These are phyloP conservation scores for Auriscalpium orientale DNA, from an alignment of 768 basidiomycete genomes.

Conservation along the genomic window DNA sequence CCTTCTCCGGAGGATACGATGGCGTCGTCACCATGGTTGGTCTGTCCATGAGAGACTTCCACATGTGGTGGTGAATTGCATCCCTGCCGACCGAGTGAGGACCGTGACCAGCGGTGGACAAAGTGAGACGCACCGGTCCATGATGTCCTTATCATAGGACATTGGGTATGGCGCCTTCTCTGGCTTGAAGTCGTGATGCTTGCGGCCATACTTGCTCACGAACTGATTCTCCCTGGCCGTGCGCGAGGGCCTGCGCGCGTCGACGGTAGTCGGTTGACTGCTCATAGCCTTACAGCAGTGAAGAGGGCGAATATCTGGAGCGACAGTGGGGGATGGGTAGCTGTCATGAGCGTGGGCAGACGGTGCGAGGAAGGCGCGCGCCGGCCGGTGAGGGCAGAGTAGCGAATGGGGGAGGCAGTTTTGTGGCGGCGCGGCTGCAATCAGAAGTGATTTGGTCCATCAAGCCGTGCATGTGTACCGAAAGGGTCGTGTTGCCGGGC, in stretches of 20 bases:
- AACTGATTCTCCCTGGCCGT: conserved; percentile 51
- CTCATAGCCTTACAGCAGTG: not conserved
- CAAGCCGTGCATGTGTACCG: too few relatives aligned
- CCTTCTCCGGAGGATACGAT: conserved; percentile 8
- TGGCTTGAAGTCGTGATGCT: conserved; percentile 58
- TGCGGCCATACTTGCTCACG: conserved; percentile 49
- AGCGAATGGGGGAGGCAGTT: not conserved
- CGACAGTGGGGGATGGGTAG: conserved; percentile 3
- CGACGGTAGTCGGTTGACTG: not conserved
- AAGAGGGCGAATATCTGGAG: not conserved
- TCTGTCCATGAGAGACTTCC: conserved; percentile 8
- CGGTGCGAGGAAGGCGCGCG: not conserved
- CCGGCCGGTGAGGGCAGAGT: not conserved
- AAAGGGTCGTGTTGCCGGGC: too few relatives aligned
- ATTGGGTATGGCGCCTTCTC: conserved; percentile 79
- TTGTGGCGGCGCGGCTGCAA: not conserved
- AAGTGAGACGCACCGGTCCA: conserved; percentile 52
- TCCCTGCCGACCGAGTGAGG: conserved; percentile 10
- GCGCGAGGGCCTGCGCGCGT: conserved; percentile 8
- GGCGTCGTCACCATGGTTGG: conserved; percentile 12
- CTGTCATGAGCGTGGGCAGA: not conserved
- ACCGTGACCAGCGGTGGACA: not conserved
- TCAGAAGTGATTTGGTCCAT: too few relatives aligned
- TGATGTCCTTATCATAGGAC: conserved; percentile 57
- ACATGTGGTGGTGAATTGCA: conserved; percentile 15